These are phyloP conservation scores for Candida ulmi DNA, from an alignment of 805 yeast species.

Conservation along the genomic window DNA sequence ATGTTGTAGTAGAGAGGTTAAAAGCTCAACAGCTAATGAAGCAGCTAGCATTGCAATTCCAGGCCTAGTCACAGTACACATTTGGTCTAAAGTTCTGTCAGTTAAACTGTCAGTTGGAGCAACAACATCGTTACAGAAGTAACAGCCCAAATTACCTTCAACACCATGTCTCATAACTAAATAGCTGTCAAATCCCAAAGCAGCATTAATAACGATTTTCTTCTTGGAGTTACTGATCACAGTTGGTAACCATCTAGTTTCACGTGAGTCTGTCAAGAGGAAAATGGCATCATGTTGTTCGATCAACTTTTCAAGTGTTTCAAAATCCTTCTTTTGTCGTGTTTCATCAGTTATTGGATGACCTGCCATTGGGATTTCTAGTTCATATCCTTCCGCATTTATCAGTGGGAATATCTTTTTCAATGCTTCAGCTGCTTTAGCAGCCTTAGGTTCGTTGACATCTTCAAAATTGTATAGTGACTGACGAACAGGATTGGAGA, in stretches of 20 bases:
- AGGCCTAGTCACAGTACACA: constrained; percentile 98
- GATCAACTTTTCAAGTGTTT: constrained; percentile 46
- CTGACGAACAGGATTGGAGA: constrained; percentile 93
- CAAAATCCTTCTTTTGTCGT: constrained; percentile 45
- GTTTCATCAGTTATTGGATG: constrained; percentile 66
- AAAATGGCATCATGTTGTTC: constrained; percentile 71
- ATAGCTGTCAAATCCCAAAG: constrained; percentile 90
- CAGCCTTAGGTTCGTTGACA: constrained; percentile 72
- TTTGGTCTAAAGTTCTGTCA: constrained; percentile 88
- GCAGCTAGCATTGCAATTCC: constrained; percentile 91
- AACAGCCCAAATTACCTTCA: constrained; percentile 63
- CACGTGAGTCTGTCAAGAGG: constrained; percentile 89
- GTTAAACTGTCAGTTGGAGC: constrained; percentile 89
- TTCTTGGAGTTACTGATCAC: constrained; percentile 60
- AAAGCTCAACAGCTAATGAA: constrained; percentile 76
- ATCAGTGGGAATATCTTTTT: constrained; percentile 76
- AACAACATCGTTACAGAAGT: constrained; percentile 91
- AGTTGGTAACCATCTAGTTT: constrained; percentile 97
- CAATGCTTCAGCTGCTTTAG: constrained; percentile 68
- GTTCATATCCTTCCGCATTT: constrained; percentile 48
- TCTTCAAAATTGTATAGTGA: constrained; percentile 82
- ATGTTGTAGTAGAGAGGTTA: constrained; percentile 71
- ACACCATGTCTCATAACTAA: constrained; percentile 90
- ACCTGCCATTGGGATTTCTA: constrained; percentile 95
- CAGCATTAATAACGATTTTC: constrained; percentile 85